Percentiles rank a stretch among this genome's conserved stretches.
These are phyloP conservation scores for Canna indica DNA, from an alignment of 176 grass and related monocot genomes.

Conservation along the genomic window DNA sequence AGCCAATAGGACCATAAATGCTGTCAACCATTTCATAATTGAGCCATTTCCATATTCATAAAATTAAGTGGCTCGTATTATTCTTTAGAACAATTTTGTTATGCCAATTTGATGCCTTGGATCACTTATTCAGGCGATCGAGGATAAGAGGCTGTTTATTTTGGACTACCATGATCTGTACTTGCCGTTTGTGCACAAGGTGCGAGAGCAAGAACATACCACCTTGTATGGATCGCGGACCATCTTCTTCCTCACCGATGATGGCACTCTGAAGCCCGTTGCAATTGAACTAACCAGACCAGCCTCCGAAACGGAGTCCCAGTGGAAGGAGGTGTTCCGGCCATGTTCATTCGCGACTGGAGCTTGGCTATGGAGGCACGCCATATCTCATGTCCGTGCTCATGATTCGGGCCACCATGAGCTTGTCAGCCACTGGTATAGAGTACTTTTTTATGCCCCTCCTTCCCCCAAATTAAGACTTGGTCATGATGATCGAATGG, in stretches of 20 bases:
- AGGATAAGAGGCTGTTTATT: slow-evolving; percentile 61
- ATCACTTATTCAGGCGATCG: slow-evolving; percentile 45
- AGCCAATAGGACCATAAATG: no score
- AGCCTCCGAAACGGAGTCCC: slow-evolving; percentile 24
- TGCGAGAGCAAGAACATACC: slow-evolving; percentile 38
- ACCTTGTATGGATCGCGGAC: slow-evolving; percentile 75
- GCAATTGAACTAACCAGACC: slow-evolving; percentile 79
- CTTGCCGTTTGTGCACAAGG: slow-evolving; percentile 72
- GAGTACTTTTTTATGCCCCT: background rate
- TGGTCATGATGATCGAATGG: background rate
- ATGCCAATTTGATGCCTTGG: no score
- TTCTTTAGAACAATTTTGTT: no score
- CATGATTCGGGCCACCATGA: slow-evolving; percentile 74
- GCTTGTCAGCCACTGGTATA: slow-evolving; percentile 65
- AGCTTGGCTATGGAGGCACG: slow-evolving; percentile 59
- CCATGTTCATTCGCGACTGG: slow-evolving; percentile 41
- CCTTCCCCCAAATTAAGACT: background rate
- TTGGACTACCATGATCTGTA: slow-evolving; percentile 73
- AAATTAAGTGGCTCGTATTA: no score
- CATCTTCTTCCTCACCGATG: slow-evolving; percentile 55
- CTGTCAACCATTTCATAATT: no score
- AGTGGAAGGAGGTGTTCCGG: slow-evolving; percentile 56
- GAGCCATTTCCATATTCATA: no score
- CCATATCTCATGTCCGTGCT: slow-evolving; percentile 71
- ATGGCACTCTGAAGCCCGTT: slow-evolving; percentile 51